Evolutionary conservation across 2,329 filamentous ascomycete species (phyloP), one percentile per base, ranked within the genome.

Genomic region (Ceratocystis eucalypticola): DNA sequence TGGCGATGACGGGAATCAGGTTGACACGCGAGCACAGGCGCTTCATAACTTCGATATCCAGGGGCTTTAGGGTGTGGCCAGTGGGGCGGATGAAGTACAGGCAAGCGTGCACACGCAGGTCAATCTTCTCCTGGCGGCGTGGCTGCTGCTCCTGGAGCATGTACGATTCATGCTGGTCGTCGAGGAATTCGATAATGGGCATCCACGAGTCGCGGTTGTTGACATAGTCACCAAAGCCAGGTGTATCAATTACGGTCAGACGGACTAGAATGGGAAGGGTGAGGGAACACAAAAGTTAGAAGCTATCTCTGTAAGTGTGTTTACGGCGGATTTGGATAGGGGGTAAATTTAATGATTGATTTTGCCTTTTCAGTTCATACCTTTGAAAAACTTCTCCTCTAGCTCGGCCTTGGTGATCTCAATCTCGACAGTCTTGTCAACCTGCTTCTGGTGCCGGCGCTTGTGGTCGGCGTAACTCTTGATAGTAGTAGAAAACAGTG

Each of bases 401-500:
- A 99, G 82, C 82, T 99, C 94, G 68, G 94, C 94, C 85, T 99
- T 99, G 77, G 94, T 99, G 76, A 99, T 99, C 79, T 99, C 94
- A 73, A 99, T 99, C 82, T 99, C 95, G 71, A 99, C 94, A 10
- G 94, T 99, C 85, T 97, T 97, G 82, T 99, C 94, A 72, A 97
- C 86, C 82, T 99, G 94, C 86, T 99, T 99, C 80, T 94, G 90
- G 79, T 99, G 94, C 75, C 94, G 90, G 79, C 91, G 89, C 84
- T 96, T 96, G 85, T 99, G 93, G 79, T 99, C 94, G 84, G 94
- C 94, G 78, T 99, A 99, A 85, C 97, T 99, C 85, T 99, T 99
- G 85, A 99, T 99, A 73, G 94, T 99, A 71, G 95, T 99, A 70
- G 94, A 99, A 84, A 99, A 99, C 69, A 99, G 87, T 68, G 94